These are phyloP conservation scores for Lipomyces spencermartinsiae DNA, from an alignment of 805 yeast genomes.

Conservation along the genomic window DNA sequence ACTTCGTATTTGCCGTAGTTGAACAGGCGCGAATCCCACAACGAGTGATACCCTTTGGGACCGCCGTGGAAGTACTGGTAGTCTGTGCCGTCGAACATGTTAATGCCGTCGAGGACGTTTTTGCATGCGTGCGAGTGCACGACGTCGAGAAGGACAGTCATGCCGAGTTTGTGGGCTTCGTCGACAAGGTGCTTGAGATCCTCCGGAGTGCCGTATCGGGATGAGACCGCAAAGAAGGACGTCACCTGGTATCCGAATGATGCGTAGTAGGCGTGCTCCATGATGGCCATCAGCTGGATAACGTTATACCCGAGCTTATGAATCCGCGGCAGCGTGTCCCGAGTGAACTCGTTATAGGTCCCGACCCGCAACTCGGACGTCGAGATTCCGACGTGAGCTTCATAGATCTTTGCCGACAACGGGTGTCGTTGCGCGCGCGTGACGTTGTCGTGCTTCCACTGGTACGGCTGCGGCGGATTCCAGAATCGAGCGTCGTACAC, in stretches of 20 bases:
- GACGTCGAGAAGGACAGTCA: conserved; percentile 84
- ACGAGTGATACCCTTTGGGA: conserved; percentile 82
- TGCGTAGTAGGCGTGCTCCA: conserved; percentile 99
- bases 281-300: conserved; percentile 94
- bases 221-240: conserved; percentile 85
- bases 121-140: conserved; percentile 97
- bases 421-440: conserved; percentile 50
- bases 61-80: conserved; percentile 94
- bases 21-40: conserved; percentile 97
- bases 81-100: conserved; percentile 93
- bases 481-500: conserved; percentile 88
- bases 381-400: conserved; percentile 92
- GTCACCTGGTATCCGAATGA: conserved; percentile 98
- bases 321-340: conserved; percentile 80
- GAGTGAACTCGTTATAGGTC: conserved; percentile 82
- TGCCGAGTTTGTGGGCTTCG: conserved; percentile 87
- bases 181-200: conserved; percentile 90
- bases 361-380: conserved; percentile 88
- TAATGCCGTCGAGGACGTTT: conserved; percentile 91
- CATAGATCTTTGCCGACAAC: conserved; percentile 75
- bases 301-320: conserved; percentile 87
- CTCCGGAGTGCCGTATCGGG: conserved; percentile 94
- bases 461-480: conserved; percentile 74
- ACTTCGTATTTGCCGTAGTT: conserved; percentile 93
- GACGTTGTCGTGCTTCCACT: conserved; percentile 57